Evolutionary conservation across 2,329 filamentous ascomycete genomes (phyloP).

Genomic region (Pezicula carpinea): DNA sequence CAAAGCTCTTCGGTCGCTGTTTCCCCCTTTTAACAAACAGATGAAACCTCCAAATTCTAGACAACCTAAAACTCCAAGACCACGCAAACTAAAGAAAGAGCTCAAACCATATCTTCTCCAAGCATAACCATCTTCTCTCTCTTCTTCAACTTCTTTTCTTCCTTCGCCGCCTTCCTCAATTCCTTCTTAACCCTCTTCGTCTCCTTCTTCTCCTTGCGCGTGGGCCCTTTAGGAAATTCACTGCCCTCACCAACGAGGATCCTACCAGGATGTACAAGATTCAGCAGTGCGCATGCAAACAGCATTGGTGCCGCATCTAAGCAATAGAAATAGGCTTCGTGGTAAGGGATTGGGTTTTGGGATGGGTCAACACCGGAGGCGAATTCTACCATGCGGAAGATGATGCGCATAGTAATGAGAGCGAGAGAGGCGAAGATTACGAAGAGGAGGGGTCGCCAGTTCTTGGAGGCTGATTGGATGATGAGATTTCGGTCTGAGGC

Average conservation of each 20-base stretch:
- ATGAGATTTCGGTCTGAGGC: conserved; percentile 19
- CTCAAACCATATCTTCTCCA: not conserved
- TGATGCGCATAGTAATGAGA: conserved; percentile 48
- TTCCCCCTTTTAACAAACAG: no score
- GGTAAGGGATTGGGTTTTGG: conserved; percentile 43
- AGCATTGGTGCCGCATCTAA: conserved; percentile 54
- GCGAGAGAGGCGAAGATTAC: conserved; percentile 35
- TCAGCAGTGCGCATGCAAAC: conserved; percentile 37
- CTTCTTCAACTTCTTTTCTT: conserved; percentile 20
- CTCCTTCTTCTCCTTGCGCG: conserved; percentile 40
- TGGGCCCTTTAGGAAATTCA: conserved; percentile 37
- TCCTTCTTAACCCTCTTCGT: conserved; percentile 33
- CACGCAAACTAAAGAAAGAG: no score
- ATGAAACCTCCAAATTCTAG: no score
- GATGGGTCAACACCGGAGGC: conserved; percentile 35
- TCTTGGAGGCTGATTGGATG: conserved; percentile 22
- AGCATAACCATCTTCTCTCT: conserved; percentile 5
- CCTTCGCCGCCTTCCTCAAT: conserved; percentile 24
- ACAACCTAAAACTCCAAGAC: no score
- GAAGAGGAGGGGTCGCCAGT: conserved; percentile 28
- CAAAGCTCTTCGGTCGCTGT: no score
- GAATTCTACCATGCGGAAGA: conserved; percentile 57
- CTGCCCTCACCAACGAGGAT: conserved; percentile 40
- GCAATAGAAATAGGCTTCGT: conserved; percentile 47
- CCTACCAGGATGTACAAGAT: conserved; percentile 42